A percentile compares a stretch with the other conserved stretches of the same genome.
Conservation (phyloP, 2,329 filamentous ascomycete genomes). For the Botrytis cinerea region DNA sequence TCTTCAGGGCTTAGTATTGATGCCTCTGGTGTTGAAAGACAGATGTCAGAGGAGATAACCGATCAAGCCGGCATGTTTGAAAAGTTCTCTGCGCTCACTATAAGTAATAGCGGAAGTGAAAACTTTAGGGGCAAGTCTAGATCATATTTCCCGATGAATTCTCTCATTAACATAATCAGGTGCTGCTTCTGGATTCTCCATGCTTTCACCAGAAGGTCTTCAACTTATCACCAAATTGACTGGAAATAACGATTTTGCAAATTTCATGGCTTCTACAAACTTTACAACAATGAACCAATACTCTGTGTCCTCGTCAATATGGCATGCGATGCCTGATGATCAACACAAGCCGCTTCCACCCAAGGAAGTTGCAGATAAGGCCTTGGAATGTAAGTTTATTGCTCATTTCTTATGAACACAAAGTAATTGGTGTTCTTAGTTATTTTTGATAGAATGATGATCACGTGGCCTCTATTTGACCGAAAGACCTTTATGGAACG, state of each 20-base stretch:
- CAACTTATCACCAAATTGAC: conserved; percentile 29
- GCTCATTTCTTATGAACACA: not conserved
- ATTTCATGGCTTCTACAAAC: not conserved
- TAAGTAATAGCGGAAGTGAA: conserved; percentile 28
- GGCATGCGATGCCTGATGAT: conserved; percentile 30
- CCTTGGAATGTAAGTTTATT: conserved; percentile 31
- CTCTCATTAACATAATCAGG: conserved; percentile 27
- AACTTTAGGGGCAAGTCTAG: conserved; percentile 32
- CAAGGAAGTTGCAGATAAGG: conserved; percentile 31
- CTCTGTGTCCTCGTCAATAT: conserved; percentile 21
- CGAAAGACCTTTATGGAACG: conserved; percentile 29
- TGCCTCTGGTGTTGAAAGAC: conserved; percentile 22
- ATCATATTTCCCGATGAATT: not conserved
- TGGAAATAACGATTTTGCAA: conserved; percentile 2
- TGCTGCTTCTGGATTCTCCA: conserved; percentile 34
- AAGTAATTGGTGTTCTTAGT: not conserved
- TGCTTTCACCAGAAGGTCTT: conserved; percentile 36
- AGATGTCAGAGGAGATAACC: conserved; percentile 30
- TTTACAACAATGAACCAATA: not conserved
- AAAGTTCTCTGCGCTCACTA: conserved; percentile 32
- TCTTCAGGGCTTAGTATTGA: conserved; percentile 26
- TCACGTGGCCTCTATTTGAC: conserved; percentile 29
- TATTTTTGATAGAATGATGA: conserved; percentile 16
- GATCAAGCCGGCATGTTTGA: conserved; percentile 29
- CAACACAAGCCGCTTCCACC: conserved; percentile 30